These are phyloP conservation scores for Hemileccinum rubropunctum DNA, from an alignment of 768 basidiomycete genomes.

Conservation along the genomic window DNA sequence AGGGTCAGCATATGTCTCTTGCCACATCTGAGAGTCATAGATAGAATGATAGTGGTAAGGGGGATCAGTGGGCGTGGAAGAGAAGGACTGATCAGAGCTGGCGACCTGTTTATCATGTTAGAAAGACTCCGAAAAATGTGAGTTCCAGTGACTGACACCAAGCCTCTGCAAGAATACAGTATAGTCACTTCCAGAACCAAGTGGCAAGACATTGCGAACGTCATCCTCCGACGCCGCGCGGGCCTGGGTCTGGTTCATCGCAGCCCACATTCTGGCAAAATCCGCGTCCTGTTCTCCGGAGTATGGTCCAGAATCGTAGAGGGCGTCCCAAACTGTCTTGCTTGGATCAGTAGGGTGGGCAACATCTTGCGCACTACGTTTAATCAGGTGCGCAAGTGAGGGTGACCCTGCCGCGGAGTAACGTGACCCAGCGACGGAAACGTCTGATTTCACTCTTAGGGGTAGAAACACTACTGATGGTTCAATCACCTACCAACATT, in stretches of 20 bases:
- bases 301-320: conserved; percentile 52
- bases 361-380: conserved; percentile 49
- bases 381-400: conserved; percentile 60
- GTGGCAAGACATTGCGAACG: conserved; percentile 46
- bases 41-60: conserved; percentile 74
- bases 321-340: conserved; percentile 60
- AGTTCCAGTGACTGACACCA: conserved; percentile 43
- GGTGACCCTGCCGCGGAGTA: conserved; percentile 55
- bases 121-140: neutral
- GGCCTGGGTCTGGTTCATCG: conserved; percentile 26
- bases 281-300: conserved; percentile 41
- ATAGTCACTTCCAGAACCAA: conserved; percentile 86
- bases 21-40: conserved; percentile 70
- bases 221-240: conserved; percentile 24
- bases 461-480: neutral
- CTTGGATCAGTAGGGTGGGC: conserved; percentile 52
- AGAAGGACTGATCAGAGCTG: conserved; percentile 32
- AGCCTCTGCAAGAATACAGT: conserved; percentile 86
- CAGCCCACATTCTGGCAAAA: conserved; percentile 39
- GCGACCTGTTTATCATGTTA: conserved; percentile 25
- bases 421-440: conserved; percentile 53
- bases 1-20: conserved; percentile 71
- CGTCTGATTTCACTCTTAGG: conserved; percentile 35
- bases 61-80: conserved; percentile 43
- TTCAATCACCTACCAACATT: conserved; percentile 55